phyloP scores from a whole-genome alignment of 2,329 filamentous ascomycete genomes.

The Cytospora paraplurivora region DNA sequence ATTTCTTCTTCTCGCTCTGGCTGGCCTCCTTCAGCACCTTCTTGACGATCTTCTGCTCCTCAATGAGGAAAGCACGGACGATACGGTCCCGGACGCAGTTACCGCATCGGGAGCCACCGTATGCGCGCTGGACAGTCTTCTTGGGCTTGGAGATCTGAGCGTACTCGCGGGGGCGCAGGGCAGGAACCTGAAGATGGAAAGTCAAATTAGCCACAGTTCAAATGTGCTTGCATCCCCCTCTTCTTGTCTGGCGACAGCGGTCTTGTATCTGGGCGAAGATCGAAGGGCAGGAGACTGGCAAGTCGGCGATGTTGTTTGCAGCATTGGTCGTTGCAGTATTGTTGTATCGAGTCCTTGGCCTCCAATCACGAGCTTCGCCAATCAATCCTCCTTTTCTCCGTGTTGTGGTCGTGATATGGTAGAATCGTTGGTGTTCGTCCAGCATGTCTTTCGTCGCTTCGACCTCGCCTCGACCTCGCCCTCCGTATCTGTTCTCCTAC shows the following conservation, averaged over 20 bases:
- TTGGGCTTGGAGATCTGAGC: conserved; percentile 94
- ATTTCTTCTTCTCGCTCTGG: conserved; percentile 69
- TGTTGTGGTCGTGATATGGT: background rate
- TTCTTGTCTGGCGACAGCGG: background rate
- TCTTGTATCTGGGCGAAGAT: background rate
- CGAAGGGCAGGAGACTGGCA: conserved; percentile 3
- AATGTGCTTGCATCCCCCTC: background rate
- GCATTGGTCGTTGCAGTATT: background rate
- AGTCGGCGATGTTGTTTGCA: background rate
- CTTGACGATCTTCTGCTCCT: conserved; percentile 99
- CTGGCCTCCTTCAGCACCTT: conserved; percentile 99
- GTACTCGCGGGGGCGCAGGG: conserved; percentile 98
- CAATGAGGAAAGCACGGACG: conserved; percentile 97
- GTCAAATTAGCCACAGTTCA: conserved; percentile 35
- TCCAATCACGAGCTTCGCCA: background rate
- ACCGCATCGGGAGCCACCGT: conserved; percentile 97
- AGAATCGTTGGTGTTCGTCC: background rate
- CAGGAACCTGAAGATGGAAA: conserved; percentile 68
- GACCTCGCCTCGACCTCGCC: conserved; percentile 1
- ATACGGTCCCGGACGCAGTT: conserved; percentile 99
- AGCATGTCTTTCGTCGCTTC: background rate
- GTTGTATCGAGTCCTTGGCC: background rate
- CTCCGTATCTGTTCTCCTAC: conserved; percentile 16
- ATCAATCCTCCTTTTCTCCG: background rate
- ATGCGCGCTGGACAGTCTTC: conserved; percentile 99